A percentile compares a stretch with the other conserved stretches of the same genome.
These are phyloP conservation scores for Vigna radiata DNA, from an alignment of 306 rosid species.

Conservation along the genomic window DNA sequence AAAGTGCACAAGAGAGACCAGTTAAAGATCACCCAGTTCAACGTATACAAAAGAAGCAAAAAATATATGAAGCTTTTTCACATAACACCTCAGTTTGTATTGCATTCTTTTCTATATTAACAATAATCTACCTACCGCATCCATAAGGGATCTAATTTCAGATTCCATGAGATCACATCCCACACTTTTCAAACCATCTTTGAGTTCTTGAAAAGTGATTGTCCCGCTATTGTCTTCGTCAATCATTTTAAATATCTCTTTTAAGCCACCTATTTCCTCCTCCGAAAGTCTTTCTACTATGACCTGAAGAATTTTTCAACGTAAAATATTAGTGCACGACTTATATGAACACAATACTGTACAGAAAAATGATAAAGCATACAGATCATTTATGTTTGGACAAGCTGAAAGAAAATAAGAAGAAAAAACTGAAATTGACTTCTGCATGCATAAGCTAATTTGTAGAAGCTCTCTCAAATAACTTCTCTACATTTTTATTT, in stretches of 20 bases:
- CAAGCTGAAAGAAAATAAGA: too few species aligned
- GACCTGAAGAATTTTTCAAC: conserved; percentile 55
- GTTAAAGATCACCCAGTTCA: conserved; percentile 14
- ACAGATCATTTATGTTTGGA: background rate
- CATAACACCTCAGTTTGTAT: background rate
- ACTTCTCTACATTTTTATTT: too few species aligned
- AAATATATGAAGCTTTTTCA: background rate
- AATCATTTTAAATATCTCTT: conserved; percentile 87
- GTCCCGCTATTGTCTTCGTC: conserved; percentile 83
- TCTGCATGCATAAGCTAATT: too few species aligned
- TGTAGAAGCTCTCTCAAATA: too few species aligned
- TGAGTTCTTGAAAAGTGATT: conserved; percentile 87
- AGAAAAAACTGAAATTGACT: too few species aligned
- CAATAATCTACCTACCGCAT: conserved; percentile 63
- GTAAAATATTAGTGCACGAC: background rate
- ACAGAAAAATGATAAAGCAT: background rate
- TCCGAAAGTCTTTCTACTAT: conserved; percentile 90
- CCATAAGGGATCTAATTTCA: conserved; percentile 86
- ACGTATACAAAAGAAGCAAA: conserved; percentile 20
- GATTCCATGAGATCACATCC: conserved; percentile 86
- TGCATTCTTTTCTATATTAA: conserved; percentile 37
- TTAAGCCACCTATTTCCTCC: conserved; percentile 92
- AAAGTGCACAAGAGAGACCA: conserved; percentile 28
- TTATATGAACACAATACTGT: conserved; percentile 13
- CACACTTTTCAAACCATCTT: conserved; percentile 72